Percentiles rank a stretch among this genome's conserved stretches.
phyloP scores from a whole-genome alignment of 1,139 yeast species.

The Meyerozyma athensensis region DNA sequence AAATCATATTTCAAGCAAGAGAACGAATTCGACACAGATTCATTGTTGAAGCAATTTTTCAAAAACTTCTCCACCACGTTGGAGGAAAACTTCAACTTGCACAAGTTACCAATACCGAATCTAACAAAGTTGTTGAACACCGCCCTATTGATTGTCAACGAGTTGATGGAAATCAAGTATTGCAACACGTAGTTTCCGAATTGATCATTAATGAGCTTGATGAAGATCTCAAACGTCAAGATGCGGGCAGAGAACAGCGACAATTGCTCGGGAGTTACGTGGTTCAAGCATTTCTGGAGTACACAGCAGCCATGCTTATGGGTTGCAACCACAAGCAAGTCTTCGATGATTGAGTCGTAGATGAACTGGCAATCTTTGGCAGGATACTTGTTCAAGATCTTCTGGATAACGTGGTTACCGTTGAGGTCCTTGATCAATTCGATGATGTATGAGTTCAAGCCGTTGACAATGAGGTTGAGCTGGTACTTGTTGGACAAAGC shows the following conservation, averaged over 20 bases:
- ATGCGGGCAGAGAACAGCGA: slow-evolving; percentile 33
- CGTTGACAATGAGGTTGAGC: slow-evolving; percentile 16
- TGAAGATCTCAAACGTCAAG: slow-evolving; percentile 30
- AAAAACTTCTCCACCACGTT: slow-evolving; percentile 45
- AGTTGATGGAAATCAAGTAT: slow-evolving; percentile 39
- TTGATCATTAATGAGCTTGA: slow-evolving; percentile 38
- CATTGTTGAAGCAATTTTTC: slow-evolving; percentile 40
- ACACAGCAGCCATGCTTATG: slow-evolving; percentile 51
- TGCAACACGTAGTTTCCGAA: slow-evolving; percentile 48
- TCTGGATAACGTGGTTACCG: slow-evolving; percentile 47
- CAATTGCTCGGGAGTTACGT: slow-evolving; percentile 37
- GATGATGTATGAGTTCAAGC: slow-evolving; percentile 36
- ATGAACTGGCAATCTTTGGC: slow-evolving; percentile 40
- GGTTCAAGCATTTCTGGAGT: slow-evolving; percentile 43
- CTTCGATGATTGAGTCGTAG: slow-evolving; percentile 34
- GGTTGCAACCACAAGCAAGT: slow-evolving; percentile 40
- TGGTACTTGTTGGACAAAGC: slow-evolving; percentile 33
- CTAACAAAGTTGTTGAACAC: slow-evolving; percentile 32
- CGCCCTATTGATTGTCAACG: slow-evolving; percentile 31
- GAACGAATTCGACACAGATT: slow-evolving; percentile 18
- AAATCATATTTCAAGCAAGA: slow-evolving; percentile 34
- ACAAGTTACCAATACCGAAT: slow-evolving; percentile 33
- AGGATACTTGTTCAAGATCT: slow-evolving; percentile 38
- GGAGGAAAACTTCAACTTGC: slow-evolving; percentile 43
- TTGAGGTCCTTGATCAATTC: slow-evolving; percentile 42